A percentile compares a stretch with the other conserved stretches of the same genome.
Evolutionary conservation across 352 stramenopile genomes (phyloP).

Genomic region (Pythium phragmitis): DNA sequence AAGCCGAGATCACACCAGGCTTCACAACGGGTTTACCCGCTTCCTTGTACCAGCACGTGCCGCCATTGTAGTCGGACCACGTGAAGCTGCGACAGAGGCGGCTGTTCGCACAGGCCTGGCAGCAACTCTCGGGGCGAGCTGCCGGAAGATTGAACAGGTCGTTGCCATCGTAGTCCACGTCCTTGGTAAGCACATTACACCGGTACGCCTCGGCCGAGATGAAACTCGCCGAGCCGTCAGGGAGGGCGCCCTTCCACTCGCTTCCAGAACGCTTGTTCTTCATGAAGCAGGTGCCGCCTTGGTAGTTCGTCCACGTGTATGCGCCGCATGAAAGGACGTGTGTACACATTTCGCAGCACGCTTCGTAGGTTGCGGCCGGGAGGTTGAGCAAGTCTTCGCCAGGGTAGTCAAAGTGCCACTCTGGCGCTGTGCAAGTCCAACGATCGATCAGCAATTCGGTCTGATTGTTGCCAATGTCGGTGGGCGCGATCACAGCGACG

Average conservation of each 20-base stretch:
- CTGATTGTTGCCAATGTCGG: background rate
- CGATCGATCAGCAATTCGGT: no score
- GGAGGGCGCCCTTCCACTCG: background rate
- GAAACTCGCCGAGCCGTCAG: background rate
- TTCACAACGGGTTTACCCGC: background rate
- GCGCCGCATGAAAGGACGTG: constrained; percentile 4
- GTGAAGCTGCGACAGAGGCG: background rate
- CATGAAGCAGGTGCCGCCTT: constrained; percentile 25
- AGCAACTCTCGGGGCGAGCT: background rate
- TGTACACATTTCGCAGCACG: constrained; percentile 10
- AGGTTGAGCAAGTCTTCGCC: constrained; percentile 9
- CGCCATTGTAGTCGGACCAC: constrained; percentile 9
- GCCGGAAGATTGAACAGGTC: background rate
- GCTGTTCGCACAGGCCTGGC: background rate
- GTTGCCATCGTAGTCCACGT: background rate
- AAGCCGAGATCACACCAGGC: background rate
- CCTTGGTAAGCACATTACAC: background rate
- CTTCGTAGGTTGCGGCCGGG: background rate
- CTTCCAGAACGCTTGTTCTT: constrained; percentile 18
- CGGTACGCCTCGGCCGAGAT: constrained; percentile 10
- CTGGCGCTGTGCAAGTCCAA: no score
- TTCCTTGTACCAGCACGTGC: constrained; percentile 29
- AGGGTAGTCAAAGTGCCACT: background rate
- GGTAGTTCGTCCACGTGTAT: constrained; percentile 25
- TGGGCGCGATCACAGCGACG: background rate